Evolutionary conservation across 2,329 filamentous ascomycete genomes (phyloP).

Genomic region (Verticillium nubilum): DNA sequence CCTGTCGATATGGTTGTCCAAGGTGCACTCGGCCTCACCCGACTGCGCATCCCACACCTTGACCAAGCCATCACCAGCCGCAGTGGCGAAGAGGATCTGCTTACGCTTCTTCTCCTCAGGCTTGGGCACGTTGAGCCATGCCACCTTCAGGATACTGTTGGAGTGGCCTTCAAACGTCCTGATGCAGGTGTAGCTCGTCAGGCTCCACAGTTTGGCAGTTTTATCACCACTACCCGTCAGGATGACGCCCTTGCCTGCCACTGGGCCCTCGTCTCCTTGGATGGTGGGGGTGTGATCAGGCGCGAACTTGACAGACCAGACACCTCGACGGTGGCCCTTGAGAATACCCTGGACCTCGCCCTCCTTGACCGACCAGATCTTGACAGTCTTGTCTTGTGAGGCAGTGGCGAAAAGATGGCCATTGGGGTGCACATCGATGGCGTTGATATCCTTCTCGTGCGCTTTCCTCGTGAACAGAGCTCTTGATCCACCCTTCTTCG

Average conservation of each 20-base stretch:
- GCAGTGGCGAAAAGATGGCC: conserved; percentile 87
- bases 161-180: conserved; percentile 95
- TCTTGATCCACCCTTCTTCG: conserved; percentile 48
- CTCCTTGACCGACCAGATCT: conserved; percentile 89
- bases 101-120: conserved; percentile 47
- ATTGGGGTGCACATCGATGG: conserved; percentile 72
- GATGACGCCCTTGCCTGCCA: conserved; percentile 74
- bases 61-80: conserved; percentile 88
- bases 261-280: conserved; percentile 64
- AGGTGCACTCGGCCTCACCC: conserved; percentile 79
- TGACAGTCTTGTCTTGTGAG: conserved; percentile 93
- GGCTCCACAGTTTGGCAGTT: conserved; percentile 90
- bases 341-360: conserved; percentile 89
- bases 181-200: conserved; percentile 87
- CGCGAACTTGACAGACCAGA: conserved; percentile 92
- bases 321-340: conserved; percentile 86
- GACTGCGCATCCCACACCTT: conserved; percentile 91
- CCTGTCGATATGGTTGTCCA: conserved; percentile 95
- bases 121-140: conserved; percentile 66
- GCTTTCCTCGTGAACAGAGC: conserved; percentile 87
- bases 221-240: conserved; percentile 94
- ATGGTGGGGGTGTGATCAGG: conserved; percentile 71
- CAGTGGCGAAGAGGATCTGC: conserved; percentile 71
- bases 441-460: conserved; percentile 98
- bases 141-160: conserved; percentile 89